phyloP scores from a whole-genome alignment of 2,329 filamentous ascomycete species.

The Exophiala phaeomuriformis region DNA sequence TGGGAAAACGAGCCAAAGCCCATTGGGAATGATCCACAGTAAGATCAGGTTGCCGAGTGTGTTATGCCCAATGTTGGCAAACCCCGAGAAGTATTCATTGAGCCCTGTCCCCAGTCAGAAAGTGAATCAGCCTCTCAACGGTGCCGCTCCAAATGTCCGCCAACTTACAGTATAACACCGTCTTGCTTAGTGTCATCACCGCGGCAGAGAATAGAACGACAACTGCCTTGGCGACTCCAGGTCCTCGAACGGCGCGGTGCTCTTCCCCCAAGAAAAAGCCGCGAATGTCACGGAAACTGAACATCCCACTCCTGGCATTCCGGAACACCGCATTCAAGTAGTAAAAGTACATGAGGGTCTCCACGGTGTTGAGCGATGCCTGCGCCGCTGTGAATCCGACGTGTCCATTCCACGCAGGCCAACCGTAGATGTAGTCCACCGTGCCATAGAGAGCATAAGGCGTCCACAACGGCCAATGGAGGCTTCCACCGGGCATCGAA shows the following conservation, averaged over 20 bases:
- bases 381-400: conserved; percentile 76
- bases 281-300: background rate
- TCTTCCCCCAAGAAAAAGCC: conserved; percentile 20
- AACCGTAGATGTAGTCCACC: conserved; percentile 76
- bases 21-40: conserved; percentile 61
- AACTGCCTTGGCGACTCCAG: conserved; percentile 45
- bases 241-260: conserved; percentile 31
- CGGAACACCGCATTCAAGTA: conserved; percentile 43
- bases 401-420: conserved; percentile 57
- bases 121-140: conserved; percentile 1
- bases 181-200: conserved; percentile 62
- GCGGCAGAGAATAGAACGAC: conserved; percentile 53
- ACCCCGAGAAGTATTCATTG: conserved; percentile 55
- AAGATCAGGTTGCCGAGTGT: conserved; percentile 45
- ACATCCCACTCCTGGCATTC: background rate
- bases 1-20: conserved; percentile 58
- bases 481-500: conserved; percentile 68
- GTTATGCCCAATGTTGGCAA: conserved; percentile 58
- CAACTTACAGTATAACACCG: conserved; percentile 57
- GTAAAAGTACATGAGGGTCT: conserved; percentile 57
- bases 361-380: conserved; percentile 59
- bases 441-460: conserved; percentile 75
- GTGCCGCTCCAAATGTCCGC: background rate
- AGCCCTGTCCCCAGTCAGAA: conserved; percentile 39
- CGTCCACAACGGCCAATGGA: conserved; percentile 65